These are phyloP conservation scores for Pythium folliculosum DNA, from an alignment of 352 stramenopile species.

Conservation along the genomic window DNA sequence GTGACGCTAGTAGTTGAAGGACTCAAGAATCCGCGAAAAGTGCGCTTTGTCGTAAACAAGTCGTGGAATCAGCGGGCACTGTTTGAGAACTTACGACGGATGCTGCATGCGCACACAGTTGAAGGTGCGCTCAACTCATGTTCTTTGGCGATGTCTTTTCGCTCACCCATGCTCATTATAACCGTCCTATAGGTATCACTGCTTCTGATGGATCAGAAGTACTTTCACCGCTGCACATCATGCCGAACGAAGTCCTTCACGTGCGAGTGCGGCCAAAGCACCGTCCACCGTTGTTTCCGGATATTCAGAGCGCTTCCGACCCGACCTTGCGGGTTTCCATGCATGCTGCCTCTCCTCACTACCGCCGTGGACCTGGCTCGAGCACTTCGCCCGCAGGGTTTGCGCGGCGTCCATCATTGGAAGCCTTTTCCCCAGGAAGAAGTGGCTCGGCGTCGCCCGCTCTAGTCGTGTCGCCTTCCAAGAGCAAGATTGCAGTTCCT, in stretches of 20 bases:
- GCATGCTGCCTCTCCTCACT: slow-evolving; percentile 20
- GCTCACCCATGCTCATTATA: slow-evolving; percentile 2
- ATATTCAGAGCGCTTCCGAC: slow-evolving; percentile 8
- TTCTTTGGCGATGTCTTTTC: not conserved
- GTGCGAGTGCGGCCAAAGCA: slow-evolving; percentile 65
- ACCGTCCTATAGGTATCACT: slow-evolving; percentile 37
- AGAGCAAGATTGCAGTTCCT: slow-evolving; percentile 15
- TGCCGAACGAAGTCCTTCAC: slow-evolving; percentile 65
- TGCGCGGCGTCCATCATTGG: slow-evolving; percentile 1
- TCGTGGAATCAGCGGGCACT: slow-evolving; percentile 56
- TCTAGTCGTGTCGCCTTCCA: slow-evolving; percentile 14
- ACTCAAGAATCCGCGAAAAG: slow-evolving; percentile 51
- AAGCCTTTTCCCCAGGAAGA: slow-evolving; percentile 6
- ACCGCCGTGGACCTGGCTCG: not conserved
- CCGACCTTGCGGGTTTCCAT: slow-evolving; percentile 3
- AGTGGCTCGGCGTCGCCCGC: slow-evolving; percentile 15
- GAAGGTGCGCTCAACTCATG: slow-evolving; percentile 38
- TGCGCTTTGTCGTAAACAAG: slow-evolving; percentile 80
- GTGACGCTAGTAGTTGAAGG: slow-evolving; percentile 72
- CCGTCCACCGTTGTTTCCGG: slow-evolving; percentile 27
- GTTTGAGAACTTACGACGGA: slow-evolving; percentile 66
- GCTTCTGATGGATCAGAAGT: slow-evolving; percentile 63
- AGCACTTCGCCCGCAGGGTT: slow-evolving; percentile 5
- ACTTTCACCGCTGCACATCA: slow-evolving; percentile 73
- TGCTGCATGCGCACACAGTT: slow-evolving; percentile 68